Percentiles rank a stretch among this genome's conserved stretches.
Conservation (phyloP, 768 basidiomycete species). For the Tricholoma hemisulphureum region DNA sequence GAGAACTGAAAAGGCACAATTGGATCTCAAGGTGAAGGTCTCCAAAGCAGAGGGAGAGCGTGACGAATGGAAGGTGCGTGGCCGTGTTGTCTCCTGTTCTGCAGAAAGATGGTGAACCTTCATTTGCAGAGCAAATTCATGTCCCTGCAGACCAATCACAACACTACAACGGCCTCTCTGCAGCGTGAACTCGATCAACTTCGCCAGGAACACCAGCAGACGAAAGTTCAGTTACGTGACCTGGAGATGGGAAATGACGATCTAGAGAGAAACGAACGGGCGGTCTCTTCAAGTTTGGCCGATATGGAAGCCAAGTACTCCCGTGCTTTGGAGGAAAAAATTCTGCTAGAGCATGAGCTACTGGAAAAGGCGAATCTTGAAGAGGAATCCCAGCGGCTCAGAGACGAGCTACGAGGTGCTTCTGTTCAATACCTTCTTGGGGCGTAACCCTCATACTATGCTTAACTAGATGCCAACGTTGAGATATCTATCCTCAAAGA, state of each 20-base stretch:
- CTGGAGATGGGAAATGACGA: constrained; percentile 98
- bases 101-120: constrained; percentile 5
- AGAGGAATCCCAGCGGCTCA: constrained; percentile 86
- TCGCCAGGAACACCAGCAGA: constrained; percentile 67
- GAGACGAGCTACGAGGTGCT: constrained; percentile 89
- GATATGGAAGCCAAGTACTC: constrained; percentile 89
- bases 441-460: constrained; percentile 8
- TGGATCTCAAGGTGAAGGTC: constrained; percentile 73
- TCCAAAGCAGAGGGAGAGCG: constrained; percentile 69
- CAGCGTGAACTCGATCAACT: constrained; percentile 88
- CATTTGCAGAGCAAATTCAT: constrained; percentile 70
- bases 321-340: constrained; percentile 92
- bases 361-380: constrained; percentile 87
- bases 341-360: constrained; percentile 92
- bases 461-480: constrained; percentile 68
- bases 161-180: constrained; percentile 85
- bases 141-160: constrained; percentile 85
- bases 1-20: constrained; percentile 80
- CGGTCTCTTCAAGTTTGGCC: constrained; percentile 76
- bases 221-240: constrained; percentile 77
- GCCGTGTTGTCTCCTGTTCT: neutral
- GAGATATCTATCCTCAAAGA: constrained; percentile 84
- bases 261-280: constrained; percentile 91
- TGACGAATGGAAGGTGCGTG: constrained; percentile 89
- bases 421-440: constrained; percentile 1